These are phyloP conservation scores for Citrus unshiu DNA, from an alignment of 345 rosid genomes.

Conservation along the genomic window DNA sequence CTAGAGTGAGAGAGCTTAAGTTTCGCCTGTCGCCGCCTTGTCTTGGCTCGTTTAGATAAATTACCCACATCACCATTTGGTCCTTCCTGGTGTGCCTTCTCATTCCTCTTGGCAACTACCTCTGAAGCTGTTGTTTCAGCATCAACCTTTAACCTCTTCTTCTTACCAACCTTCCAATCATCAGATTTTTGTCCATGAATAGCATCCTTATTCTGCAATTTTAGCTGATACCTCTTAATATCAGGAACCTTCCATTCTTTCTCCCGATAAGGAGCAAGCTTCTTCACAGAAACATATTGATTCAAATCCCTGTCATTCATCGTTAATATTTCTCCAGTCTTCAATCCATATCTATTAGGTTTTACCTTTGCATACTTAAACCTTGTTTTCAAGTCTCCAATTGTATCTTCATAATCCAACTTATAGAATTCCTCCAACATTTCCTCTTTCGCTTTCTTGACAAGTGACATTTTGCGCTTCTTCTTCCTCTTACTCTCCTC, in stretches of 20 bases:
- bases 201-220: conserved; percentile 47
- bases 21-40: conserved; percentile 53
- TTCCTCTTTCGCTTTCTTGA: conserved; percentile 63
- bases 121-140: conserved; percentile 14
- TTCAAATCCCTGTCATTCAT: conserved; percentile 73
- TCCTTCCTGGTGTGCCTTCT: conserved; percentile 19
- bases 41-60: conserved; percentile 58
- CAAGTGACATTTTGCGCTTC: conserved; percentile 58
- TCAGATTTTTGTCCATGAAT: conserved; percentile 20
- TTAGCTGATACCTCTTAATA: conserved; percentile 44
- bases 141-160: conserved; percentile 32
- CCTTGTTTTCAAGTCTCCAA: conserved; percentile 87
- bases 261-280: conserved; percentile 71
- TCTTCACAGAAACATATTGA: conserved; percentile 82
- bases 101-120: conserved; percentile 18
- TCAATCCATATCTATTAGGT: conserved; percentile 62
- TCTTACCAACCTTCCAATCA: conserved; percentile 37
- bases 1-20: conserved; percentile 53
- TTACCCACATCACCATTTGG: conserved; percentile 22
- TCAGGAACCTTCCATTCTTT: conserved; percentile 74
- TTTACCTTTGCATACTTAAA: conserved; percentile 73
- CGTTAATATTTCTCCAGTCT: conserved; percentile 50
- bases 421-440: conserved; percentile 87
- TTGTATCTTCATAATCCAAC: conserved; percentile 87
- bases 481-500: conserved; percentile 64